Evolutionary conservation across 1,139 yeast genomes (phyloP).

Genomic region (Taphrina confusa): DNA sequence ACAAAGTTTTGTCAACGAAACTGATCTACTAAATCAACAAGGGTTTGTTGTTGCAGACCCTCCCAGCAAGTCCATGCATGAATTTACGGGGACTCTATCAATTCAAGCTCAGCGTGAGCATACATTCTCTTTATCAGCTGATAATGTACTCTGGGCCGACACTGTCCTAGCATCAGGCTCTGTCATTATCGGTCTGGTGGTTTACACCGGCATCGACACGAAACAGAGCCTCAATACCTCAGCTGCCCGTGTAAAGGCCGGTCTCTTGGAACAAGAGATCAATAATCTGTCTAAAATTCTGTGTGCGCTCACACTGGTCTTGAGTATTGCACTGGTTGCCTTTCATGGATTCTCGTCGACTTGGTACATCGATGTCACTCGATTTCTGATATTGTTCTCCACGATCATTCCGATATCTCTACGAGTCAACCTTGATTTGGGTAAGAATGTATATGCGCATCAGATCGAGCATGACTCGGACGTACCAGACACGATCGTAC

Average conservation of each 20-base stretch:
- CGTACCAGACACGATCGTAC: slow-evolving; percentile 83
- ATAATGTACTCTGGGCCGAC: slow-evolving; percentile 96
- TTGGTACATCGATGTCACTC: slow-evolving; percentile 89
- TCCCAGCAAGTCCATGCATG: slow-evolving; percentile 82
- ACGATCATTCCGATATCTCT: slow-evolving; percentile 91
- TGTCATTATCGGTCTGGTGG: slow-evolving; percentile 75
- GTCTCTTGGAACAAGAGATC: slow-evolving; percentile 85
- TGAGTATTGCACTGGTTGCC: slow-evolving; percentile 75
- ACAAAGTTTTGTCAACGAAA: slow-evolving; percentile 16
- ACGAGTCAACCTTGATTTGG: slow-evolving; percentile 90
- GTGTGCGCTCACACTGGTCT: slow-evolving; percentile 78
- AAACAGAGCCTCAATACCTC: slow-evolving; percentile 79
- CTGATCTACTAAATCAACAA: neutral
- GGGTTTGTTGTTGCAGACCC: slow-evolving; percentile 61
- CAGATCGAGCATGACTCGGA: slow-evolving; percentile 85
- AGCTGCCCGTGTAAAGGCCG: slow-evolving; percentile 72
- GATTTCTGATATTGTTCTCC: slow-evolving; percentile 86
- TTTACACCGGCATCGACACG: slow-evolving; percentile 90
- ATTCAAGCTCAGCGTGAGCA: neutral
- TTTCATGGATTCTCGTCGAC: slow-evolving; percentile 70
- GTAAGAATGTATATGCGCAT: slow-evolving; percentile 92
- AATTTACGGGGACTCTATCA: slow-evolving; percentile 60
- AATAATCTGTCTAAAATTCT: slow-evolving; percentile 83
- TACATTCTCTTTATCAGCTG: slow-evolving; percentile 74
- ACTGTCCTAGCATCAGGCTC: slow-evolving; percentile 94